A percentile compares a stretch with the other conserved stretches of the same genome.
These are phyloP conservation scores for Thermoascus crustaceus DNA, from an alignment of 2,329 filamentous ascomycete species.

Conservation along the genomic window DNA sequence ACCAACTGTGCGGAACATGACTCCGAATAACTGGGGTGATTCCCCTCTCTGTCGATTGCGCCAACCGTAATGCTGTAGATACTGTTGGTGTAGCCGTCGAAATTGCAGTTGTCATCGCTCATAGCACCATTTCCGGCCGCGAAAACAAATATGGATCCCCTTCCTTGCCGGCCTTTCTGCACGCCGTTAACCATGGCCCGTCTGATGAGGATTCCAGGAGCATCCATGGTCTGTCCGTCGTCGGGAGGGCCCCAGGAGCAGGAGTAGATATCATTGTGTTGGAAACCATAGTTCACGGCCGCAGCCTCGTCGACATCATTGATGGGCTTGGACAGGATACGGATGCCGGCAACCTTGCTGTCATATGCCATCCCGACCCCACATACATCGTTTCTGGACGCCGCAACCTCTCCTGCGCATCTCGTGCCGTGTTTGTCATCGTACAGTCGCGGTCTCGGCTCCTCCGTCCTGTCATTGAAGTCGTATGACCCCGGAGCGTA, in stretches of 20 bases:
- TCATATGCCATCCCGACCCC: constrained; percentile 95
- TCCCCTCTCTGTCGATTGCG: constrained; percentile 75
- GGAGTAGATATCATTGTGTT: constrained; percentile 93
- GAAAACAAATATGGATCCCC: constrained; percentile 91
- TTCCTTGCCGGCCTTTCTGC: constrained; percentile 73
- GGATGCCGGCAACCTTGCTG: constrained; percentile 79
- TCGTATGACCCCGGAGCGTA: constrained; percentile 89
- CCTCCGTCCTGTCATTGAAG: constrained; percentile 76
- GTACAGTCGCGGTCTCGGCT: constrained; percentile 70
- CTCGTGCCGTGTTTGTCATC: constrained; percentile 90
- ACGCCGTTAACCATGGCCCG: constrained; percentile 87
- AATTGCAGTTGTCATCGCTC: constrained; percentile 93
- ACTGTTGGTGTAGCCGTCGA: constrained; percentile 98
- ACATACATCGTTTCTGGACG: constrained; percentile 85
- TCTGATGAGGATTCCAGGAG: constrained; percentile 77
- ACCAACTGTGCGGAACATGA: constrained; percentile 91
- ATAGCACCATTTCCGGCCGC: constrained; percentile 88
- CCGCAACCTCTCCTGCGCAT: constrained; percentile 89
- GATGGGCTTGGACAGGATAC: constrained; percentile 85
- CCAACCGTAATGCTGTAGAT: constrained; percentile 98
- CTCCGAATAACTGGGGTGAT: constrained; percentile 95
- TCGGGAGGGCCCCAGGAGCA: constrained; percentile 98
- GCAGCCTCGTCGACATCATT: constrained; percentile 86
- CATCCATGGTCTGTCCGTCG: constrained; percentile 89
- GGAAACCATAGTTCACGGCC: constrained; percentile 84